Percentiles rank a stretch among this genome's conserved stretches.
phyloP scores from a whole-genome alignment of 352 stramenopile species.

The Phytophthora sansomeana region DNA sequence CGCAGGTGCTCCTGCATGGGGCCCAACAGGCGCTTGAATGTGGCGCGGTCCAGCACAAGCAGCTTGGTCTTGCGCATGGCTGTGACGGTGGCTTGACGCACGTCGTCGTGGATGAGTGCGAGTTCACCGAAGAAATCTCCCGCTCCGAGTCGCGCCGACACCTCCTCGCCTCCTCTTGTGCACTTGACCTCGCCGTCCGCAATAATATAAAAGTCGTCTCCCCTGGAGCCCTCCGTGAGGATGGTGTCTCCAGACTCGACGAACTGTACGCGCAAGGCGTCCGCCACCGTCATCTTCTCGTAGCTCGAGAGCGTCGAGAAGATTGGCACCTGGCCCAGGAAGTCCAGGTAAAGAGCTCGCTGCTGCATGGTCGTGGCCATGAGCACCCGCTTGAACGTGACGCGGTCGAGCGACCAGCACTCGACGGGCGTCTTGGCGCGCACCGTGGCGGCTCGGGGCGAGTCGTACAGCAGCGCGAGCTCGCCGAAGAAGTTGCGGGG shows the following conservation, averaged over 20 bases:
- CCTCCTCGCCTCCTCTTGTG: slow-evolving; percentile 63
- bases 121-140: slow-evolving; percentile 87
- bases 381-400: slow-evolving; percentile 76
- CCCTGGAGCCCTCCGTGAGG: slow-evolving; percentile 55
- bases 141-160: slow-evolving; percentile 62
- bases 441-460: slow-evolving; percentile 89
- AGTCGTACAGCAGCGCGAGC: slow-evolving; percentile 94
- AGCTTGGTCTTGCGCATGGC: slow-evolving; percentile 83
- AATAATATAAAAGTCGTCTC: slow-evolving; percentile 89
- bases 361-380: slow-evolving; percentile 79
- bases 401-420: slow-evolving; percentile 89
- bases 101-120: slow-evolving; percentile 88
- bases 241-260: slow-evolving; percentile 56
- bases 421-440: slow-evolving; percentile 67
- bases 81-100: slow-evolving; percentile 90
- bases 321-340: slow-evolving; percentile 75
- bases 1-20: slow-evolving; percentile 91
- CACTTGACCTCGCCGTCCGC: slow-evolving; percentile 73
- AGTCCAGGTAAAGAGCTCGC: slow-evolving; percentile 63
- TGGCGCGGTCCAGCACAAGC: slow-evolving; percentile 89
- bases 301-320: slow-evolving; percentile 76
- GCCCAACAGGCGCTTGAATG: slow-evolving; percentile 90
- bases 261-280: slow-evolving; percentile 69
- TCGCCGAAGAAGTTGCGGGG: slow-evolving; percentile 91
- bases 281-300: slow-evolving; percentile 79